Base-by-base conservation (phyloP, 73 alveolate species). In the Paramecium caudatum region DNA sequence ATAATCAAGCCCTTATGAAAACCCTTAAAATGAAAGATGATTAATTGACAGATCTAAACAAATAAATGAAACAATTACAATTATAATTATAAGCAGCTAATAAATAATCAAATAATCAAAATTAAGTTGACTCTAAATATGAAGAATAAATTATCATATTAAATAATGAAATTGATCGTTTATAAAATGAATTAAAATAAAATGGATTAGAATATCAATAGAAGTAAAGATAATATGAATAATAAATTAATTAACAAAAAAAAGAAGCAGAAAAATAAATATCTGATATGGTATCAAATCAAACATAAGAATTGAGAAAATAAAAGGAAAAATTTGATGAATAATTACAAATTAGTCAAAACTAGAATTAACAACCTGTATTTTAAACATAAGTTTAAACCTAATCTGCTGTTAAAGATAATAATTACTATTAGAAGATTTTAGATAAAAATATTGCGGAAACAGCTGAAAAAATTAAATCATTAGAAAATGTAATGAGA, bases 401-500 rank as follows among this genome's bases (percentile, higher is more conserved):
- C 23, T 9, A 55, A 65, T 33, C 13, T 4, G 48, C 7, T 33
- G 83, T 15, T 10, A 65, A 65, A 65, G 83, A 65, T 30, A 46
- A 30, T 33, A 33, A 12, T 33, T 65, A 33, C 8, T 65, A 65
- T 65, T 21, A 65, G 34, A 65, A 65, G 3, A 65, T 65, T 32
- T 33, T 65, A 3, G 49, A 65, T 13, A 33, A 65, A 32, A 43
- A 30, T 4, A 8, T 32, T 13, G 5, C 10, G 34, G 83, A 65
- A 6, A 32, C 16, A 32, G 34, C 27, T 30, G 49, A 65, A 13
- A 33, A 36, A 65, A 25, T 25, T 65, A 65, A 65, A 12, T 13
- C 13, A 25, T 33, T 65, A 65, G 83, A 65, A 65, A 36, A 65
- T 33, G 83, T 65, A 65, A 33, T 33, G 9, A 10, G 27, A 30